A percentile compares a stretch with the other conserved stretches of the same genome.
Evolutionary conservation across 169 alveolate species (phyloP).

Genomic region (Theileria annulata): DNA sequence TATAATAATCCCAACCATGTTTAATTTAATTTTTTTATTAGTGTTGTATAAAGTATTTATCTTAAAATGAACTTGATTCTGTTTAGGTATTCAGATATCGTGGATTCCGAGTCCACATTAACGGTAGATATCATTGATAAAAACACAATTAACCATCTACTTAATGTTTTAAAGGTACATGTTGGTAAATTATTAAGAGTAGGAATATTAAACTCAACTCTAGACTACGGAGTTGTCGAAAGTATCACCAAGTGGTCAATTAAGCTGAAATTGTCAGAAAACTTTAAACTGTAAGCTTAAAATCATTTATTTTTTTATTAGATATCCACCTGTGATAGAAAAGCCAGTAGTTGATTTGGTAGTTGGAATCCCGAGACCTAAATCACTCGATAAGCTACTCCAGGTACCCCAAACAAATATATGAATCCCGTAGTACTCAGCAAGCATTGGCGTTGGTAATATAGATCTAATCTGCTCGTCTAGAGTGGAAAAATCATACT

Average conservation of each 20-base stretch:
- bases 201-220: constrained; percentile 43
- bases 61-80: constrained; percentile 50
- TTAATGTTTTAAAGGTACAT: constrained; percentile 44
- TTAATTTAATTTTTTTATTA: constrained; percentile 4
- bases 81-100: constrained; percentile 24
- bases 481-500: constrained; percentile 69
- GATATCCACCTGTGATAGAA: constrained; percentile 13
- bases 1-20: background rate
- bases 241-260: constrained; percentile 4
- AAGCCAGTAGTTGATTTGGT: constrained; percentile 71
- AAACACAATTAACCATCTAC: constrained; percentile 26
- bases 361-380: constrained; percentile 78
- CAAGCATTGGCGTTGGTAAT: constrained; percentile 75
- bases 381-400: constrained; percentile 69
- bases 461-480: constrained; percentile 72
- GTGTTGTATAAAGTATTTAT: background rate
- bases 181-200: constrained; percentile 50
- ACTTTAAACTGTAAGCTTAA: constrained; percentile 22
- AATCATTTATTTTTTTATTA: background rate
- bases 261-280: constrained; percentile 25
- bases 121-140: constrained; percentile 44
- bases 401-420: constrained; percentile 32
- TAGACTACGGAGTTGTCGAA: constrained; percentile 43
- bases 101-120: constrained; percentile 9
- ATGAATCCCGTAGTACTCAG: constrained; percentile 48